phyloP scores from a whole-genome alignment of 768 basidiomycete species.

The Suillus subaureus region DNA sequence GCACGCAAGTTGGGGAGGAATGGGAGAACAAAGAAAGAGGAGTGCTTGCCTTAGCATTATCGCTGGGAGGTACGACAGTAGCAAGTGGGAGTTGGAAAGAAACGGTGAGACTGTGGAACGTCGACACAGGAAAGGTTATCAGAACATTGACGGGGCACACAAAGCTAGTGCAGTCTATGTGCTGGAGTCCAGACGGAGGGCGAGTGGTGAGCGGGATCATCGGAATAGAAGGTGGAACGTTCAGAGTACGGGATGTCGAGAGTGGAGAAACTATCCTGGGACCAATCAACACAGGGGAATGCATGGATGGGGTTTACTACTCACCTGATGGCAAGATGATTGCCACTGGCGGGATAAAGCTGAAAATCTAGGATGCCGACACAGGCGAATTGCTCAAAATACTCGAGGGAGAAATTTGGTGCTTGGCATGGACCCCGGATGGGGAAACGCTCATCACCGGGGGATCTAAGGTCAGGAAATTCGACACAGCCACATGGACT shows the following conservation, averaged over 20 bases:
- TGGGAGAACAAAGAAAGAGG: not conserved
- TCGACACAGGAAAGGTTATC: not conserved
- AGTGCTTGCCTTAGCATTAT: not conserved
- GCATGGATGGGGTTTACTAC: not conserved
- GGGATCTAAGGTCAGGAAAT: too few species aligned
- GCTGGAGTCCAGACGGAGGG: not conserved
- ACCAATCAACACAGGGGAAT: not conserved
- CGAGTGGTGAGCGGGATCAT: not conserved
- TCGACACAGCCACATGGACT: too few species aligned
- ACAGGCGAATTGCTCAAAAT: not conserved
- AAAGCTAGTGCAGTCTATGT: not conserved
- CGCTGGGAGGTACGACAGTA: not conserved
- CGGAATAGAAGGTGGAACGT: not conserved
- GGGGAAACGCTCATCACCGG: too few species aligned
- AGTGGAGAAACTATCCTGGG: not conserved
- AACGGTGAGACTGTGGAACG: not conserved
- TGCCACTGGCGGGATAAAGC: not conserved
- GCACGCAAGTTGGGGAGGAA: not conserved
- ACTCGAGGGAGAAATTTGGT: not conserved
- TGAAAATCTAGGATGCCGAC: not conserved
- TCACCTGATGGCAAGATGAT: not conserved
- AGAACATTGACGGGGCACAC: not conserved
- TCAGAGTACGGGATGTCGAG: not conserved
- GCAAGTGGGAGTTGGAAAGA: not conserved
- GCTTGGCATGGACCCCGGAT: not conserved